Base-by-base conservation (phyloP, 192 early-diverging fungal genomes). In the Linnemannia exigua region DNA sequence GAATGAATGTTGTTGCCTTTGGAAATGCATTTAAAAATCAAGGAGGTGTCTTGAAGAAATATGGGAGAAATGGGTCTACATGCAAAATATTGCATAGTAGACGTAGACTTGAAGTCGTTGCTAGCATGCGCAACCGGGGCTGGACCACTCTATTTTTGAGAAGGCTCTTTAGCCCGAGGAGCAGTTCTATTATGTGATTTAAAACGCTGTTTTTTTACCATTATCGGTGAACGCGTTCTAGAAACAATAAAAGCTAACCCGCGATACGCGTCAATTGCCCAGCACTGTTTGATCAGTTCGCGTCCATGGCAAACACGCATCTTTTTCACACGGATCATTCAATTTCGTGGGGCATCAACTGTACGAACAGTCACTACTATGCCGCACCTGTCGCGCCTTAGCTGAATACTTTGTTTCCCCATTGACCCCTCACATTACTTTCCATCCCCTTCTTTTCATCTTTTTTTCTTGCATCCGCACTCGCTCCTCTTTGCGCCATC, bases 241-340 rank as follows among this genome's bases (percentile, higher is more conserved):
- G 15, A 63, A 63, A 14, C 1, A 63, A 63, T 31, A 58, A 25
- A 63, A 22, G 11, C 58, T 31, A 31, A 63, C 25, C 11, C 58
- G 58, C 25, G 58, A 7, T 6, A 63, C 58, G 58, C 58, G 58
- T 33, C 58, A 1, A 12, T 2, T 3, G 58, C 25, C 28, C 58
- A 63, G 25, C 11, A 12, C 12, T 4, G 28, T 63, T 22, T 63
- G 54, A 58, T n/a, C 54, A 28, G 25, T n/a, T 15, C 58, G 58
- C 58, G 58, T 63, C 12, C 22, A 15, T 12, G 25, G 28, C n/a
- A n/a, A n/a, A n/a, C n/a, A 3, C 11, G 58, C 58, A 63, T 31
- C 68, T 38, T 41, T 41, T 70, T 70, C 68, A 36, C 68, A 70
- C 68, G 68, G 37, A 68, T 36, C 67, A 68, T 37, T 70, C 5